Evolutionary conservation across 148 eudicot genomes (phyloP), one percentile per base, ranked within the genome.

Genomic region (Nepenthes mirabilis): DNA sequence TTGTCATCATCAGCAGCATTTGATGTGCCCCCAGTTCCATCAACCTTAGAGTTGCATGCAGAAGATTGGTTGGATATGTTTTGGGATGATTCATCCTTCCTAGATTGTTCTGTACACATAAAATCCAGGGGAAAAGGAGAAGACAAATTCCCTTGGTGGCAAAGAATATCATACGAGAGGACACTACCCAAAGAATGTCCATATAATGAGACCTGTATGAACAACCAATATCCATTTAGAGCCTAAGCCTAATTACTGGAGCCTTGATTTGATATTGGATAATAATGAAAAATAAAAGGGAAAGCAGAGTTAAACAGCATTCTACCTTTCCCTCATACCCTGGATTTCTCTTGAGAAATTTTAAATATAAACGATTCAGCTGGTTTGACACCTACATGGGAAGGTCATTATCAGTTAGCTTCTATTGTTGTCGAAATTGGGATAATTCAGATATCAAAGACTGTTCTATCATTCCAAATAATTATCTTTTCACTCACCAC

Each of bases 171-270:
- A 72, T 83, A 93, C 52, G 97, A 84, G 64, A 93, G 89, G 58
- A 93, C 99, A 69, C 99, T 93, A 58, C 99, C 99, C 62, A 93
- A 68, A 50, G 99, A 93, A 73, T 93, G 99, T 60, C 91, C 99
- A 76, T 93, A 93, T 40, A 93, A 55, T 2, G 99, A 93, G 68
- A 93, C 91, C 98, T 93, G 70, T 67, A 74, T 43, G 47, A 10
- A 49, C 56, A 32, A 40, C 43, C 58, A 55, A 2, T 5, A 12
- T 10, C 11, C 52, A 11, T 7, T 32, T 3, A 33, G 11, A 55
- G 58, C 32, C 58, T 55, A 9, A 33, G n/a, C 37, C 13, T 7
- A 49, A 49, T 49, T 23, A 70, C 10, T 47, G 36, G 56, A 54
- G 47, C 43, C 14, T 43, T 23, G 36, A 47, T 23, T 63, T 43